Evolutionary conservation across 225 moss, liverwort and hornwort genomes (phyloP), one percentile per base, ranked within the genome.

Genomic region (Polytrichum commune): DNA sequence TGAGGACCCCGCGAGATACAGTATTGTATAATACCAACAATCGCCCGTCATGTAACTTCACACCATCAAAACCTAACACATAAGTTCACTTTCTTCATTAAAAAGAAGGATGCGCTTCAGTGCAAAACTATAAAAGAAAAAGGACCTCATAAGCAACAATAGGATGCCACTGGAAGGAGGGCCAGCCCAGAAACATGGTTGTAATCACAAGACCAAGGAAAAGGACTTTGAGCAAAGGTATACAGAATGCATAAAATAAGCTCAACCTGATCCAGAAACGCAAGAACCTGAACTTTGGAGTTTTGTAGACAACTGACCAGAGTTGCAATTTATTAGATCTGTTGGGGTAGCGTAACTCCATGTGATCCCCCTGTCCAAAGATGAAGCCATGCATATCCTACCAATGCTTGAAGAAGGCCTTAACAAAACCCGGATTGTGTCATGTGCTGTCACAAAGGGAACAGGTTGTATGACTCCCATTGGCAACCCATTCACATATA

Each of bases 401-500:
- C 87, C 84, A 63, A 96, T 81, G 29, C 54, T 54, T 25, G 85
- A 78, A 73, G 85, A 75, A 29, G 93, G 87, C 70, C 92, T 90
- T 71, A 89, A 61, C 60, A 93, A 68, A 70, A 92, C 65, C 5
- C 85, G 86, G 73, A 93, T 46, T 19, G 75, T 78, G 61, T 79
- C 76, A 5, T 84, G 68, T 18, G 66, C 26, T 61, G 85, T 73
- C n/a, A 88, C 22, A 73, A 84, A 96, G 1, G 86, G 87, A 70
- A 93, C 90, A 23, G 96, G 96, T 77, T 93, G 96, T 61, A 96
- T 96, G 18, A 96, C 91, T 35, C 91, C 84, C 68, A 78, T 78
- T 71, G 79, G 8, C 58, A 84, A 65, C 18, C 81, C 83, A 5
- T 85, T 63, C 8, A 92, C 69, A 62, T 66, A 82, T 65, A 90